A percentile compares a stretch with the other conserved stretches of the same genome.
phyloP scores from a whole-genome alignment of 2,329 filamentous ascomycete genomes.

The Aureobasidium sp. region DNA sequence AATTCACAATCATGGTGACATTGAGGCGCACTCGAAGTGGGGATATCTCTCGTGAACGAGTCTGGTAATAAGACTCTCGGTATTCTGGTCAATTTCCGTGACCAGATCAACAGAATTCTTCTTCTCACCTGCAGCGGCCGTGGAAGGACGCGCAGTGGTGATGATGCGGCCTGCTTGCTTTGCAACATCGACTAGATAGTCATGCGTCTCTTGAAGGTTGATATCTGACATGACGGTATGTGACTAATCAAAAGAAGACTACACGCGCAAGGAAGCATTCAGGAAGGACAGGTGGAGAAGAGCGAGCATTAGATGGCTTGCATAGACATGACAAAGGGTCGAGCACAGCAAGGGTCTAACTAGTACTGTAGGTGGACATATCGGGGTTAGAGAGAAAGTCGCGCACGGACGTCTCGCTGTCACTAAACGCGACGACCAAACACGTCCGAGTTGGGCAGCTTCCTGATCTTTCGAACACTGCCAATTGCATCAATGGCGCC shows the following conservation, averaged over 20 bases:
- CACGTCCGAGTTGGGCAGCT: constrained; percentile 10
- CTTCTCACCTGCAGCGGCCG: constrained; percentile 37
- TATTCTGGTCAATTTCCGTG: constrained; percentile 56
- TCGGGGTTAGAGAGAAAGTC: neutral
- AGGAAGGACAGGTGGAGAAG: neutral
- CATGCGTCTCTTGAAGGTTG: constrained; percentile 42
- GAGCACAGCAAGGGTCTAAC: neutral
- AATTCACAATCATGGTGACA: neutral
- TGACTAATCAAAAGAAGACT: neutral
- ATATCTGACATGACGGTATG: constrained; percentile 17
- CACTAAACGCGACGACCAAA: constrained; percentile 1
- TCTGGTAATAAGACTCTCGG: constrained; percentile 51
- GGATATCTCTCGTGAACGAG: constrained; percentile 47
- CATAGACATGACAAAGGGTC: neutral
- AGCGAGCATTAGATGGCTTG: neutral
- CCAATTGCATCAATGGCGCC: constrained; percentile 30
- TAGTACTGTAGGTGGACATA: neutral
- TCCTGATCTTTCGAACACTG: neutral
- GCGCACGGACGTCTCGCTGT: neutral
- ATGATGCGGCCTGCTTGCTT: constrained; percentile 42
- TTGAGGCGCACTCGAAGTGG: constrained; percentile 39
- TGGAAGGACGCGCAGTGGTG: constrained; percentile 38
- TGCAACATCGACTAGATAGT: constrained; percentile 42
- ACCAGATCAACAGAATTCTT: constrained; percentile 55
- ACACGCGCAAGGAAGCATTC: neutral